Evolutionary conservation across 352 stramenopile genomes (phyloP).

Genomic region (Phytophthora pluvialis): DNA sequence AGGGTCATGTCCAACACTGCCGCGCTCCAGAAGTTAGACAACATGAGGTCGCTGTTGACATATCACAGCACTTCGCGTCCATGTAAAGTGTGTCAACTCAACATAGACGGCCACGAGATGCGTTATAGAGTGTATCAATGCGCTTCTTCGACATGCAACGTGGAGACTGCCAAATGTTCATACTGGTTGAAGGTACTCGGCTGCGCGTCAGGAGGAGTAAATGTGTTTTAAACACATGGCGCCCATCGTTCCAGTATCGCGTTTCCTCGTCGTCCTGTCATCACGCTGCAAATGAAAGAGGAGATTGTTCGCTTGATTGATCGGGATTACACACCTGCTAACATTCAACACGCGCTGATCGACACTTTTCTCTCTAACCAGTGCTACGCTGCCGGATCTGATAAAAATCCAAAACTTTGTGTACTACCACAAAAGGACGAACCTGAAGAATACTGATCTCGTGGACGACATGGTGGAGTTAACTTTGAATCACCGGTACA

Average conservation of each 20-base stretch:
- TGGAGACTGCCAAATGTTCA: background rate
- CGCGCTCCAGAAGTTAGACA: background rate
- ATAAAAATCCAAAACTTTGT: slow-evolving; percentile 2
- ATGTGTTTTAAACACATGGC: background rate
- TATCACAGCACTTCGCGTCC: background rate
- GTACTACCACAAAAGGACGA: slow-evolving; percentile 1
- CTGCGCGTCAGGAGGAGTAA: background rate
- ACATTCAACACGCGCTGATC: background rate
- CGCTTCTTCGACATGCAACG: background rate
- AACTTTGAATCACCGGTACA: background rate
- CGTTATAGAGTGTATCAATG: background rate
- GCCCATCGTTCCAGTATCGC: background rate
- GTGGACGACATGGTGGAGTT: background rate
- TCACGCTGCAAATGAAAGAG: slow-evolving; percentile 2
- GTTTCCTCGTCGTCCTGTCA: background rate
- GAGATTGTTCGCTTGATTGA: background rate
- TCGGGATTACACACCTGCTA: background rate
- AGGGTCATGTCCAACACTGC: background rate
- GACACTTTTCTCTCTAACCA: background rate
- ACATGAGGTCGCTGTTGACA: background rate
- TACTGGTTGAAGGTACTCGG: background rate
- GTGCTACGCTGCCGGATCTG: background rate
- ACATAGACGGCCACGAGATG: background rate
- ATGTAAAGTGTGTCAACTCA: background rate
- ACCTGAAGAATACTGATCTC: background rate